These are phyloP conservation scores for Perilla frutescens DNA, from an alignment of 257 asterid genomes.

Conservation along the genomic window DNA sequence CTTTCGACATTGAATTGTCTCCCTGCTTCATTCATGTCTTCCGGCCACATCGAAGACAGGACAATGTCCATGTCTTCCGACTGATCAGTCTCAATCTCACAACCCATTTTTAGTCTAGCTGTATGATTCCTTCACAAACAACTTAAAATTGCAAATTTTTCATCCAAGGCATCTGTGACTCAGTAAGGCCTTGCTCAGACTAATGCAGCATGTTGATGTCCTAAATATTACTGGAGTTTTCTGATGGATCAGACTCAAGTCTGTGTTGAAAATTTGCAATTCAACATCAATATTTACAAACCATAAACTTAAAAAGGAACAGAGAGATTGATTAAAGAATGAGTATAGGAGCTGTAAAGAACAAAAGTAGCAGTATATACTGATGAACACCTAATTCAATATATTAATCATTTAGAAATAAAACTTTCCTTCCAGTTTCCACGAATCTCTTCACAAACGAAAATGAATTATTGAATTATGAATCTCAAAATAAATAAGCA, in stretches of 20 bases:
- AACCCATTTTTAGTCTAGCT: constrained; percentile 47
- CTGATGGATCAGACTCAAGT: constrained; percentile 24
- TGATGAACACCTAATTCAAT: constrained; percentile 23
- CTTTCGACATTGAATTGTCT: constrained; percentile 83
- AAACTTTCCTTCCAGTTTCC: not conserved
- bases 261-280: constrained; percentile 22
- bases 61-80: constrained; percentile 80
- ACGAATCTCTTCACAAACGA: not conserved
- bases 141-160: constrained; percentile 9
- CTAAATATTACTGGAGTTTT: not conserved
- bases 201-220: not conserved
- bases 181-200: not conserved
- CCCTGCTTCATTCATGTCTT: constrained; percentile 83
- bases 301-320: constrained; percentile 13
- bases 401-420: not conserved
- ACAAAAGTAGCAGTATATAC: constrained; percentile 23
- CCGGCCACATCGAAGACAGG: constrained; percentile 98
- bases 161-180: constrained; percentile 11
- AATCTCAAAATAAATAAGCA: not conserved
- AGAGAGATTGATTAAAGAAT: not conserved
- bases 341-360: constrained; percentile 33
- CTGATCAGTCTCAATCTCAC: constrained; percentile 69
- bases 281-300: constrained; percentile 15
- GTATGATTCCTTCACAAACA: not conserved
- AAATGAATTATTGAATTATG: not conserved